Evolutionary conservation across 345 rosid genomes (phyloP), one percentile per base, ranked within the genome.

Genomic region (Rhizophora mangle): DNA sequence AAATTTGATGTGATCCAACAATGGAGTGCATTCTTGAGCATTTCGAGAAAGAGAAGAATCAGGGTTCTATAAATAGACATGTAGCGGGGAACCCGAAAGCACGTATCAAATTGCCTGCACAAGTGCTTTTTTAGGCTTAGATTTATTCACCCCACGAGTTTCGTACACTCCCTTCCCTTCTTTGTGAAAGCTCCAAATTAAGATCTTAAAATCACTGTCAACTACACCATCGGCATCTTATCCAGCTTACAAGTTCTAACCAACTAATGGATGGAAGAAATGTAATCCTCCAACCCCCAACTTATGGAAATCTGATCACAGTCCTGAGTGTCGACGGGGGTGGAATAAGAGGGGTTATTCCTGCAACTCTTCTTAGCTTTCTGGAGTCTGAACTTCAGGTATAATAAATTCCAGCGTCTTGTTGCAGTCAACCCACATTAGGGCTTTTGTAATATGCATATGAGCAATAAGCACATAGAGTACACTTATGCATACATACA

Each of bases 301-400:
- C 68, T 39, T 68, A 64, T 29, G 83, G 86, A 59, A 82, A 72
- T 47, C 66, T 70, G 29, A 73, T 77, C 37, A 77, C 85, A 2
- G 64, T 85, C 36, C 81, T 83, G 30, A 83, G 85, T 68, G 79
- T 85, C n/a, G 89, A 79, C 60, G 85, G 86, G 6, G 89, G 84
- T 10, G 86, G 85, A 0, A 74, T 82, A 22, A 72, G 86, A 72
- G 86, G 86, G 16, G 49, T 83, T 16, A 83, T 83, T 39, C 86
- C 87, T 1, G 79, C 73, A 49, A 74, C 80, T 15, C 70, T 79
- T 56, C 71, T 74, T 34, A 67, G 46, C 22, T 81, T 70, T 65
- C 80, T 82, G 0, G 83, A 83, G 72, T 67, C 68, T 11, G 67
- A 75, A 58, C 77, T 80, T 71, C 81, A 84, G 77, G 83, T 84